Percentiles rank a stretch among this genome's conserved stretches.
Evolutionary conservation across 495 filamentous ascomycete species (phyloP).

Genomic region (Pseudoneurospora amorphoporcata): DNA sequence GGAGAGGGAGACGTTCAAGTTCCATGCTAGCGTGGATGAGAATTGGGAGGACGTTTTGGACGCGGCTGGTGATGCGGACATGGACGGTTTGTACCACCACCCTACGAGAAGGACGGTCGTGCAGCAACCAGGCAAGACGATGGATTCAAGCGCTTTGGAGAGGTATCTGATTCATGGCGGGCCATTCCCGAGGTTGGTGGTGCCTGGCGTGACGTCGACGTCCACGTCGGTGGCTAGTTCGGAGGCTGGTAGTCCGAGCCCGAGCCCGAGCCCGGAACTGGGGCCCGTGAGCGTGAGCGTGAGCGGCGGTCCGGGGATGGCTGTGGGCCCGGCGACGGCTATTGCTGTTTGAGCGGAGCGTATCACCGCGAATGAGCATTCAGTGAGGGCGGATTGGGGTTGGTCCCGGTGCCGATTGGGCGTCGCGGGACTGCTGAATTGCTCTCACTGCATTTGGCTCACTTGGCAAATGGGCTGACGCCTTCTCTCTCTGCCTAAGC

Average conservation of each 20-base stretch:
- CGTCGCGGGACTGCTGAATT: background rate
- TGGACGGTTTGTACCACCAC: background rate
- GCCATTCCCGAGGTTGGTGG: conserved; percentile 22
- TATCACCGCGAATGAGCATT: background rate
- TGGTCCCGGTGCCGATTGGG: background rate
- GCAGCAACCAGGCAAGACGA: conserved; percentile 22
- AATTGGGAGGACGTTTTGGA: conserved; percentile 23
- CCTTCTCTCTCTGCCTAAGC: background rate
- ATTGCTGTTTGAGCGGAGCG: background rate
- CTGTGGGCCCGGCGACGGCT: background rate
- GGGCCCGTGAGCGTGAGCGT: background rate
- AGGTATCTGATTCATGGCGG: conserved; percentile 31
- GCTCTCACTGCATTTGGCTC: background rate
- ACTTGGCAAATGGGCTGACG: background rate
- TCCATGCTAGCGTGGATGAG: conserved; percentile 33
- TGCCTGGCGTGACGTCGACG: background rate
- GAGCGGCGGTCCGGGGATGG: background rate
- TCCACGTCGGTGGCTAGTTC: background rate
- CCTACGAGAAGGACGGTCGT: background rate
- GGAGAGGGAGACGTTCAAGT: conserved; percentile 36
- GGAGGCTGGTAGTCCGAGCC: background rate
- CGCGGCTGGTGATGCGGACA: too few relatives aligned
- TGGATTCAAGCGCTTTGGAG: conserved; percentile 33
- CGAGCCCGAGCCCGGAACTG: background rate
- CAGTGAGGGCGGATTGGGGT: background rate